phyloP scores from a whole-genome alignment of 139 green algal species.

The Chlorella sp. region DNA sequence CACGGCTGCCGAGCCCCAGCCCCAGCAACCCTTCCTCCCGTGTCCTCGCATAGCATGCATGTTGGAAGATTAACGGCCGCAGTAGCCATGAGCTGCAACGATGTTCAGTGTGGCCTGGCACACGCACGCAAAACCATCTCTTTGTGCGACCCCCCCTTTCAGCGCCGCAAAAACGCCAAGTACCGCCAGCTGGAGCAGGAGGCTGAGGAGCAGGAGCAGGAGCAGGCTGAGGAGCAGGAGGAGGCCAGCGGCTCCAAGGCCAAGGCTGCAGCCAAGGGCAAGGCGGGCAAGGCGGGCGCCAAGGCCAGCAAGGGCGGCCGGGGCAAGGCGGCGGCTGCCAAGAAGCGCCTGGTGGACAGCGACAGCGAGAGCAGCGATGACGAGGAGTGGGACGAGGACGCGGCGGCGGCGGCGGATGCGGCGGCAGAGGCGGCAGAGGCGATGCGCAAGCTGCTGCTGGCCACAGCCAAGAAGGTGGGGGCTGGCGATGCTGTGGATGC shows the following conservation, averaged over 20 bases:
- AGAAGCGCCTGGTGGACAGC: constrained; percentile 10
- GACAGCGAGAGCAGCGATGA: constrained; percentile 7
- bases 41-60: too few relatives aligned
- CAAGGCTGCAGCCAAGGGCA: neutral
- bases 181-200: constrained; percentile 10
- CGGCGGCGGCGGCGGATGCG: neutral
- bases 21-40: too few relatives aligned
- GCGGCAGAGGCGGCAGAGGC: neutral
- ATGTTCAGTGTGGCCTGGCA: neutral
- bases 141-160: neutral
- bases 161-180: constrained; percentile 29
- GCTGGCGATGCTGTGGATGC: neutral
- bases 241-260: neutral
- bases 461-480: constrained; percentile 9
- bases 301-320: neutral
- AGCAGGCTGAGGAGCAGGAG: neutral
- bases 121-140: too few relatives aligned
- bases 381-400: neutral
- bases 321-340: neutral
- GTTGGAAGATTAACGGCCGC: too few relatives aligned
- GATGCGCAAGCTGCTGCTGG: constrained; percentile 32
- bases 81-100: too few relatives aligned
- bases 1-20: too few relatives aligned
- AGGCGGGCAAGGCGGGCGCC: neutral
- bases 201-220: neutral